These are phyloP conservation scores for Termitomyces heimii DNA, from an alignment of 768 basidiomycete species.

Conservation along the genomic window DNA sequence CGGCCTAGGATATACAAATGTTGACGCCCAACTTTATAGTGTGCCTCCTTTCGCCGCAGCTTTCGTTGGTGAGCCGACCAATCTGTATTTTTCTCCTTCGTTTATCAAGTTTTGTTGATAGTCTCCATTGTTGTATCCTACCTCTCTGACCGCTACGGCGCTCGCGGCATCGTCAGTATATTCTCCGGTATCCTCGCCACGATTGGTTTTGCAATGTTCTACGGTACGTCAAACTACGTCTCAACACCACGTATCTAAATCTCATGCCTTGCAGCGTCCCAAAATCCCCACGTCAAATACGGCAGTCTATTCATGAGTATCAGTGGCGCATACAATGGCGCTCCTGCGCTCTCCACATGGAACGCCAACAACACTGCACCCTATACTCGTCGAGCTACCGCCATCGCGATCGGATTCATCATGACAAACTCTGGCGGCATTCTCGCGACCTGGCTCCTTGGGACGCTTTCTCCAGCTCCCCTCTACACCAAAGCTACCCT, in stretches of 20 bases:
- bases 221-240: constrained; percentile 29
- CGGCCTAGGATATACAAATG: constrained; percentile 48
- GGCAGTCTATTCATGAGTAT: constrained; percentile 52
- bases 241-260: background rate
- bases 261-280: constrained; percentile 24
- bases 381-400: constrained; percentile 49
- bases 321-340: constrained; percentile 45
- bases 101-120: constrained; percentile 4
- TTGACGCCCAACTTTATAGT: constrained; percentile 55
- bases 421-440: constrained; percentile 57
- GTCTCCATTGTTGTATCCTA: constrained; percentile 33
- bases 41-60: constrained; percentile 51
- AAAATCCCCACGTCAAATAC: constrained; percentile 37
- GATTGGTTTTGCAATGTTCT: constrained; percentile 52
- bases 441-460: constrained; percentile 55
- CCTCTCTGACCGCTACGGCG: constrained; percentile 47
- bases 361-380: constrained; percentile 57
- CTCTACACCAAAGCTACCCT: constrained; percentile 44
- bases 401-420: constrained; percentile 51
- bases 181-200: constrained; percentile 35
- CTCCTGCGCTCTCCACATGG: constrained; percentile 54
- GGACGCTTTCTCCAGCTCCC: constrained; percentile 42
- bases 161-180: constrained; percentile 42
- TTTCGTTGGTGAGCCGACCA: constrained; percentile 36
- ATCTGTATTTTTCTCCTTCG: background rate